Evolutionary conservation across 2,329 filamentous ascomycete genomes (phyloP).

Genomic region (Volutella citrinella): DNA sequence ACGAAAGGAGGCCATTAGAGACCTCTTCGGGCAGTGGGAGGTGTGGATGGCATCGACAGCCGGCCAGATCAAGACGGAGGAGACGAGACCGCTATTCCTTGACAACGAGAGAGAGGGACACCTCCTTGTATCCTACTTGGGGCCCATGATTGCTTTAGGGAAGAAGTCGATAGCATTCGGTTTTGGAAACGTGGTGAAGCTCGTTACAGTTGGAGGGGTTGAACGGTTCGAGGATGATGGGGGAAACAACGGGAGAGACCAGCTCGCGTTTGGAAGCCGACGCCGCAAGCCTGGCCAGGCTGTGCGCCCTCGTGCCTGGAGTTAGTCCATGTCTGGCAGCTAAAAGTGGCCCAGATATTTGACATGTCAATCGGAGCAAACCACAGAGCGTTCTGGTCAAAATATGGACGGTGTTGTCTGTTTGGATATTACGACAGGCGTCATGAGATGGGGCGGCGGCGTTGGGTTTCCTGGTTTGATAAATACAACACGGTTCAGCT

Average conservation of each 20-base stretch:
- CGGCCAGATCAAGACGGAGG: constrained; percentile 41
- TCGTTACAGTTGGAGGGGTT: constrained; percentile 61
- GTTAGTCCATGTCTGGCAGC: no score
- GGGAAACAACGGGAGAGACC: constrained; percentile 27
- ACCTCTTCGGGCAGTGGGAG: constrained; percentile 45
- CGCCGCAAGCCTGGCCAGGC: constrained; percentile 32
- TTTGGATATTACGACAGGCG: no score
- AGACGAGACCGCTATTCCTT: constrained; percentile 42
- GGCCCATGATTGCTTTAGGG: constrained; percentile 62
- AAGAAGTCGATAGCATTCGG: constrained; percentile 64
- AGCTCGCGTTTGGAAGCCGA: constrained; percentile 36
- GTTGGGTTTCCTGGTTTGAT: no score
- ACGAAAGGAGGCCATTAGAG: constrained; percentile 17
- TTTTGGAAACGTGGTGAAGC: constrained; percentile 70
- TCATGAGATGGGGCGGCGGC: no score
- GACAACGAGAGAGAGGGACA: constrained; percentile 43
- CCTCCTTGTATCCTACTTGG: constrained; percentile 63
- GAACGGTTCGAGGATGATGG: constrained; percentile 56
- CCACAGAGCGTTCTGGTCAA: no score
- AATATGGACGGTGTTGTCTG: no score
- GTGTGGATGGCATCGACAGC: constrained; percentile 51
- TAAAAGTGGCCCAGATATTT: no score
- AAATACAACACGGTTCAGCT: no score
- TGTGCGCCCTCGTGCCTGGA: constrained; percentile 21
- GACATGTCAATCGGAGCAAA: no score